Conservation (phyloP, 2,329 filamentous ascomycete genomes). For the Chaetomium globosum region DNA sequence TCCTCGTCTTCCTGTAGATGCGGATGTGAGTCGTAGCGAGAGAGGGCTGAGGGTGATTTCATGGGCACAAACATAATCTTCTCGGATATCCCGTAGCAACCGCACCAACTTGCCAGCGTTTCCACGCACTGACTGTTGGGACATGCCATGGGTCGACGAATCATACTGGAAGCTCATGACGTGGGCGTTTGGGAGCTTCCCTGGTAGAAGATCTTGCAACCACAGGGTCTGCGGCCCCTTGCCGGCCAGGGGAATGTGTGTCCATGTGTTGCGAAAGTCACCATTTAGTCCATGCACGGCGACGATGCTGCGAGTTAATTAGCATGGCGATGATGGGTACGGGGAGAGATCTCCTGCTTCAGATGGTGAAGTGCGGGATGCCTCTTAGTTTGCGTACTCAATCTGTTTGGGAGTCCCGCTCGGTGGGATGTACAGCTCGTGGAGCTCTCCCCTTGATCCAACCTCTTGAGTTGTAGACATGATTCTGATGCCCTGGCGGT, state of each 20-base stretch:
- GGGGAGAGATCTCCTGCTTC: not conserved
- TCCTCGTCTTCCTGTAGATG: not conserved
- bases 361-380: not conserved
- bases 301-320: slow-evolving; percentile 19
- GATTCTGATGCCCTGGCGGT: not conserved
- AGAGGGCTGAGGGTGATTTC: not conserved
- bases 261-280: slow-evolving; percentile 21
- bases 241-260: not conserved
- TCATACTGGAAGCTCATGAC: slow-evolving; percentile 27
- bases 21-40: not conserved
- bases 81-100: not conserved
- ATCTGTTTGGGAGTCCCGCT: not conserved
- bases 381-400: not conserved
- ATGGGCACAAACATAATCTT: not conserved
- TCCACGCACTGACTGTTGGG: not conserved
- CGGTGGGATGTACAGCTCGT: not conserved
- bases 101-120: not conserved
- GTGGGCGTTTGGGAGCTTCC: slow-evolving; percentile 16
- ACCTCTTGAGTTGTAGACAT: not conserved
- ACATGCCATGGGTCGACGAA: slow-evolving; percentile 1
- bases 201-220: slow-evolving; percentile 15
- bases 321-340: not conserved
- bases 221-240: not conserved
- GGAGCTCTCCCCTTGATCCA: not conserved
- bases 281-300: slow-evolving; percentile 30